Evolutionary conservation across 2,329 filamentous ascomycete genomes (phyloP).

Genomic region (Tolypocladium cylindrosporum): DNA sequence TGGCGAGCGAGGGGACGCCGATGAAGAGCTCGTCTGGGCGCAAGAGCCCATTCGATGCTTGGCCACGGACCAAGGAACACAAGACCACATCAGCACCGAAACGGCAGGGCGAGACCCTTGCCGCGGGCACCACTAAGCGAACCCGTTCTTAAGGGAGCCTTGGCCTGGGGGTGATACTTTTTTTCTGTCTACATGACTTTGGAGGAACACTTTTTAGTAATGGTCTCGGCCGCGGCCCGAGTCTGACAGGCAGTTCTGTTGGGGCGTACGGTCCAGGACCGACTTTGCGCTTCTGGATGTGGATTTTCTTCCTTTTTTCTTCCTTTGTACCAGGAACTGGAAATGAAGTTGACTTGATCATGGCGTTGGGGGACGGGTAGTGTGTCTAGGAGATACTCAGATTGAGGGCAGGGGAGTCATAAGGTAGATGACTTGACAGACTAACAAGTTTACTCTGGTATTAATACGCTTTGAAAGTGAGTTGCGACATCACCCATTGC

Average conservation of each 20-base stretch:
- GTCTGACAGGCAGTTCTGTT: neutral
- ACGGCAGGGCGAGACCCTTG: conserved; percentile 25
- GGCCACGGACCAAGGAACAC: conserved; percentile 54
- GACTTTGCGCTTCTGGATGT: conserved; percentile 3
- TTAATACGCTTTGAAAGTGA: neutral
- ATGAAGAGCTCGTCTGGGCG: conserved; percentile 25
- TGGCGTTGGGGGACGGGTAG: neutral
- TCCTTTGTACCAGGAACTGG: neutral
- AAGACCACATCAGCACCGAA: conserved; percentile 32
- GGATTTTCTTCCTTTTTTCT: conserved; percentile 2
- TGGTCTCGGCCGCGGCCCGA: neutral
- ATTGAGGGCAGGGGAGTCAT: neutral
- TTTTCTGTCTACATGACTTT: neutral
- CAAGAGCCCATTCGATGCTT: conserved; percentile 55
- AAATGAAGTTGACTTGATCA: neutral
- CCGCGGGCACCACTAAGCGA: conserved; percentile 22
- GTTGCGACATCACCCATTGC: neutral
- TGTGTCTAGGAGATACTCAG: conserved; percentile 1
- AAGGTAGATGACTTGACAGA: neutral
- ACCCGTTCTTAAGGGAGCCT: conserved; percentile 18
- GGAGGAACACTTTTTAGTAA: neutral
- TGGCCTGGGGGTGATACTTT: neutral
- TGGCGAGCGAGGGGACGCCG: conserved; percentile 30
- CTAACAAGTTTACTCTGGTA: neutral
- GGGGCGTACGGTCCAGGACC: neutral